Evolutionary conservation across 106 monocot species (phyloP), one percentile per base, ranked within the genome.

Genomic region (Iris macrosiphon): DNA sequence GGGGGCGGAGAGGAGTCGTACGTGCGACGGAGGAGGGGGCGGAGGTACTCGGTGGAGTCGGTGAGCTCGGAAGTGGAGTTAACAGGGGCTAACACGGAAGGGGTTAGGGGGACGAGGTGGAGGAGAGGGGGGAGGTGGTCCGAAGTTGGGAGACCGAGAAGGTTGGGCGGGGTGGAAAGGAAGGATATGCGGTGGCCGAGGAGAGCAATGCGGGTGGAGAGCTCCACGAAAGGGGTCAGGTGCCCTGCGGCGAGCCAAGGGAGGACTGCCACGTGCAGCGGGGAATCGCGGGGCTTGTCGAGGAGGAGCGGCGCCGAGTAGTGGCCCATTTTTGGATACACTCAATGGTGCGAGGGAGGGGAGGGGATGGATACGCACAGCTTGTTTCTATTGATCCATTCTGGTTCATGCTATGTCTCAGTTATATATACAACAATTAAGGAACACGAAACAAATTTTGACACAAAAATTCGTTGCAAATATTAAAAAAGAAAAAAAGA

Each of bases 231-330:
- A 13, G 72, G 64, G 37, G 48, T 10, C 15, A 65, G 46, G 29
- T 72, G 72, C 18, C 72, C 72, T 33, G 55, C 46, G 23, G 71
- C 71, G 4, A 63, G 47, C 46, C 61, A 71, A 23, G 71, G 63
- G 30, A 71, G 44, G 20, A 63, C 43, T 1, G 24, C 61, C 14
- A 62, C n/a, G 43, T 70, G 61, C 11, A 62, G 61, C 9, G 16
- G 24, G 29, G 2, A n/a, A n/a, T n/a, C n/a, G n/a, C n/a, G n/a
- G n/a, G n/a, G n/a, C n/a, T n/a, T n/a, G n/a, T n/a, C n/a, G n/a
- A n/a, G n/a, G n/a, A n/a, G n/a, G n/a, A n/a, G n/a, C n/a, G n/a
- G n/a, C n/a, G n/a, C n/a, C n/a, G n/a, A n/a, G n/a, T n/a, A n/a
- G n/a, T n/a, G n/a, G n/a, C n/a, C n/a, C n/a, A n/a, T n/a, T n/a